Conservation (phyloP, 495 filamentous ascomycete genomes). For the Entonaema liquescens region DNA sequence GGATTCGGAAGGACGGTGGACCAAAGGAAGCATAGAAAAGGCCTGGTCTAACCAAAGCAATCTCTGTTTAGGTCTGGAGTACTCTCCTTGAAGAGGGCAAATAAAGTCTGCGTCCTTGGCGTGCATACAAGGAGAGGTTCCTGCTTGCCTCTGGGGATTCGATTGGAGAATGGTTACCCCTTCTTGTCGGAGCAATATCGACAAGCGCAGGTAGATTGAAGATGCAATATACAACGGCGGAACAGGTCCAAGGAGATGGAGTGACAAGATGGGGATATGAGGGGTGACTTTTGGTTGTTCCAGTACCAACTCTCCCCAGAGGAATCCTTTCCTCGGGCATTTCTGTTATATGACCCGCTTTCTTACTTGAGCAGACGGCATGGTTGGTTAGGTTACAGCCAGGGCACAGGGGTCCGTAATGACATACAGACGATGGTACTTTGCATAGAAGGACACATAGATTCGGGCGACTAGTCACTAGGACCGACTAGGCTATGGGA, state of each 20-base stretch:
- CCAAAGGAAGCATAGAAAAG: conserved; percentile 48
- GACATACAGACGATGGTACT: conserved; percentile 37
- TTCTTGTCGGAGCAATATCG: conserved; percentile 45
- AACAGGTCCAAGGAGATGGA: conserved; percentile 36
- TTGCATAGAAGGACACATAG: conserved; percentile 19
- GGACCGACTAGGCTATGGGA: conserved; percentile 31
- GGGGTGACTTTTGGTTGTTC: conserved; percentile 39
- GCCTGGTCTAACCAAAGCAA: conserved; percentile 46
- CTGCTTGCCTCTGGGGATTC: conserved; percentile 41
- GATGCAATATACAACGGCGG: conserved; percentile 47
- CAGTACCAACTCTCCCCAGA: conserved; percentile 32
- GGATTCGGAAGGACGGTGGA: conserved; percentile 47
- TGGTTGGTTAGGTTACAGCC: conserved; percentile 30
- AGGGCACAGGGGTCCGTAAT: conserved; percentile 30
- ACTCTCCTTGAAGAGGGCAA: conserved; percentile 41
- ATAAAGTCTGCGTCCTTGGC: conserved; percentile 47
- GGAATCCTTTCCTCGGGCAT: conserved; percentile 35
- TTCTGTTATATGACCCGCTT: conserved; percentile 46
- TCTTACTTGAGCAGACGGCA: conserved; percentile 38
- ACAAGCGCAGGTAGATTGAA: conserved; percentile 46
- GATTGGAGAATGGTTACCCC: conserved; percentile 44
- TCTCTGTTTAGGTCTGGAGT: conserved; percentile 42
- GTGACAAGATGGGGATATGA: conserved; percentile 37
- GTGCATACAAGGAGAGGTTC: conserved; percentile 46
- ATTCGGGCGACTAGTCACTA: conserved; percentile 28